Evolutionary conservation across 805 yeast genomes (phyloP), one percentile per base, ranked within the genome.

Genomic region (Candida ovalis): DNA sequence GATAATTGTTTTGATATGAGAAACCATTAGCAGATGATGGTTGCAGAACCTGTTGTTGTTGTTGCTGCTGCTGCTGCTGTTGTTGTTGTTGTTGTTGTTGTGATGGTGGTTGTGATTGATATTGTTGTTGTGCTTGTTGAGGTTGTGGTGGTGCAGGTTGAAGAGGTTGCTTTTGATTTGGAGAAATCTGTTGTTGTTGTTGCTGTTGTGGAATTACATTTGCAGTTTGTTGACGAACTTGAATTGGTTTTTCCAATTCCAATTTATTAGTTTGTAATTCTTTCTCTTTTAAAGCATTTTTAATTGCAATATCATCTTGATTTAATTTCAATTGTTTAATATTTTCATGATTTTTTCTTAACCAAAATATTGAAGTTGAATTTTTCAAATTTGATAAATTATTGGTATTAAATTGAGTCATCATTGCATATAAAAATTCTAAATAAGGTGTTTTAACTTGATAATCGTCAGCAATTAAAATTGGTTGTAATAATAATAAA

Each of bases 391-490:
- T 56, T 24, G 71, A 71, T n/a, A 55, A 50, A 52, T 81, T 82
- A 50, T 77, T 67, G 50, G 72, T 75, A 47, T 72, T 75, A 46
- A 72, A 76, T 62, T 86, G 91, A 53, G 87, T 81, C 72, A 86
- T 71, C 46, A 82, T 77, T 2, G 96, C 89, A 63, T 88, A 91
- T 48, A 88, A 69, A 57, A 88, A 88, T 68, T 91, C 97, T 63
- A 91, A 73, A 63, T 91, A 91, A 2, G 97, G 97, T 0, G 97
- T 88, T 63, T 86, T 84, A 46, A 89, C 82, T 43, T 85, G 83
- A 61, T 80, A 79, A 62, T 90, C 96, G 68, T 90, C 96, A n/a
- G 94, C 96, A 48, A 90, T 72, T 47, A 91, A 71, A 45, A 91
- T 91, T 4, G 96, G 96, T 61, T 89, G 96, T 52, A 91, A 75